Evolutionary conservation across 2,329 filamentous ascomycete species (phyloP).

Genomic region (Clonostachys rosea): DNA sequence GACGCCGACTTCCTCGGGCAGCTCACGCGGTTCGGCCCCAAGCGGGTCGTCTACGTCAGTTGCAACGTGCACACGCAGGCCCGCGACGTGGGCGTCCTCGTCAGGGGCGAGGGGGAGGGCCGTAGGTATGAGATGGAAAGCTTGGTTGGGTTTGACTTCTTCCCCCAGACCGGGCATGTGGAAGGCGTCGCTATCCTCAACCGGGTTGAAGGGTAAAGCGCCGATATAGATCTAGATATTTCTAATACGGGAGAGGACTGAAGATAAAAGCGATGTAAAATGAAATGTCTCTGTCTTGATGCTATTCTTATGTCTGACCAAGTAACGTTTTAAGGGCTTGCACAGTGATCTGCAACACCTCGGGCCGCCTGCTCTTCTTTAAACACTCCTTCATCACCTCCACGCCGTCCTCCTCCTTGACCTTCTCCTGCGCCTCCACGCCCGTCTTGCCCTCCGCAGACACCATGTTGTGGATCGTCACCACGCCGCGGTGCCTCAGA

Average conservation of each 20-base stretch:
- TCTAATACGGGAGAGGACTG: background rate
- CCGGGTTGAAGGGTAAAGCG: slow-evolving; percentile 34
- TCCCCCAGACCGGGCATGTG: slow-evolving; percentile 77
- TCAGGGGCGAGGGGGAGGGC: slow-evolving; percentile 55
- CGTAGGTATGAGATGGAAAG: slow-evolving; percentile 81
- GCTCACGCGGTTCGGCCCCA: slow-evolving; percentile 71
- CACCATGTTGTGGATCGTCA: slow-evolving; percentile 70
- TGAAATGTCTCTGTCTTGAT: background rate
- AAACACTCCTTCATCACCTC: slow-evolving; percentile 66
- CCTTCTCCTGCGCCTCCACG: slow-evolving; percentile 49
- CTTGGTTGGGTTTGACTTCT: slow-evolving; percentile 91
- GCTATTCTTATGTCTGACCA: slow-evolving; percentile 21
- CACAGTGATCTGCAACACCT: slow-evolving; percentile 67
- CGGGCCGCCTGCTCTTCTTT: slow-evolving; percentile 61
- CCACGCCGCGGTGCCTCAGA: slow-evolving; percentile 67
- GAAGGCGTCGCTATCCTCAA: slow-evolving; percentile 65
- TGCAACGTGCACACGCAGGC: slow-evolving; percentile 99
- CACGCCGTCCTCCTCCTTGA: slow-evolving; percentile 59
- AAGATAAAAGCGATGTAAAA: background rate
- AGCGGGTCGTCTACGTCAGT: slow-evolving; percentile 85
- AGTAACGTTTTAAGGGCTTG: slow-evolving; percentile 68
- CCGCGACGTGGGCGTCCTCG: slow-evolving; percentile 82
- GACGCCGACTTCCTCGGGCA: slow-evolving; percentile 80
- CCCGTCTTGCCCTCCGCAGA: slow-evolving; percentile 63
- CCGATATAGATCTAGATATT: background rate